Base-by-base conservation (phyloP, 1,284 basidiomycete genomes). In the Moesziomyces sp. region DNA sequence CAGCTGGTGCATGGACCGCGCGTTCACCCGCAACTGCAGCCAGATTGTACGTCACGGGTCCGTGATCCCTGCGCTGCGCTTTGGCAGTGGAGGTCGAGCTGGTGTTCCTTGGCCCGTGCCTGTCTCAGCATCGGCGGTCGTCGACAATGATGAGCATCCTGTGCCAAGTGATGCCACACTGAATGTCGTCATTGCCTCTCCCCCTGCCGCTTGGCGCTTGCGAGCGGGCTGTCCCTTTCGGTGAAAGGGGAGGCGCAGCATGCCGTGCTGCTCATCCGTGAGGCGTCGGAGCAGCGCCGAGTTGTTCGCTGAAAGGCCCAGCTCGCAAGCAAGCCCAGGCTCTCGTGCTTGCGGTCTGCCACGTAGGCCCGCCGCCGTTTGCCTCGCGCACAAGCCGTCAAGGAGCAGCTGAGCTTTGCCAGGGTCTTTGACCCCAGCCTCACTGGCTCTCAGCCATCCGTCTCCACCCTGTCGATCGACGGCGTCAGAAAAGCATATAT, bases 401-500 rank as follows among this genome's bases (percentile, higher is more conserved):
- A 30, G 30, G 30, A 11, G 30, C 30, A 33, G 13, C 44, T 45
- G n/a, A 26, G 23, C 45, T 26, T 46, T 7, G 24, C 23, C 23
- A 24, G 55, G 42, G 55, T 58, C 55, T 42, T 13, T 18, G 19
- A 33, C 23, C 16, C n/a, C n/a, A 3, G 30, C 19, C 11, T 23
- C 10, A 21, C 35, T 26, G 23, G 23, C 8, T 23, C 30, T 10
- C 35, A 19, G 7, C 21, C 23, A n/a, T 8, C 14, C 19, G 43
- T 26, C 52, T 11, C 19, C 28, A 38, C 33, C 52, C 26, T 30
- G 47, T 21, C 47, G 30, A 35, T 35, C 47, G 47, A 49, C 9
- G n/a, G 26, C 21, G 30, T 49, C 46, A 48, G 30, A 51, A 70
- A 70, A 51, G 52, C 50, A 72, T 72, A 72, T 66, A 72, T 53